Conservation (phyloP, 164 flowering plant species). For the Santalum album region DNA sequence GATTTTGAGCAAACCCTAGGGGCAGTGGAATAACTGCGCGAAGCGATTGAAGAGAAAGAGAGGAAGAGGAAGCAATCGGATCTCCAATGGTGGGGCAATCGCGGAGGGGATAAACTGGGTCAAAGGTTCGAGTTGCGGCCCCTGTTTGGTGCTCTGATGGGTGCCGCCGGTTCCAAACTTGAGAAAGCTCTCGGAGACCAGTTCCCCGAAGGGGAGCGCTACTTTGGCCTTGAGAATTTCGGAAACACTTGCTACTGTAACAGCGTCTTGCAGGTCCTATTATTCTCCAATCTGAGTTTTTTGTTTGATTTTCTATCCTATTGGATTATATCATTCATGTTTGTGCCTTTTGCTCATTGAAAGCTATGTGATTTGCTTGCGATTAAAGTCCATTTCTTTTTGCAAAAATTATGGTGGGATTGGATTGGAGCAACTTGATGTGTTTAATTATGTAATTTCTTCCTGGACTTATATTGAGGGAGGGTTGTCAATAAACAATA, state of each 20-base stretch:
- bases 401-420: too few relatives aligned
- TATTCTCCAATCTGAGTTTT: not conserved
- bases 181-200: slow-evolving; percentile 98
- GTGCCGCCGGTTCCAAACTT: slow-evolving; percentile 88
- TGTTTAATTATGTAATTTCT: too few relatives aligned
- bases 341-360: too few relatives aligned
- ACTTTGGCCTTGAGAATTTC: slow-evolving; percentile 93
- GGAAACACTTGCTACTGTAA: slow-evolving; percentile 98
- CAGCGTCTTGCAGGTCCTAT: slow-evolving; percentile 82
- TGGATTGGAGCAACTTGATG: too few relatives aligned
- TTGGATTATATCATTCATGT: too few relatives aligned
- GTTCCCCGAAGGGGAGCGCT: slow-evolving; percentile 97
- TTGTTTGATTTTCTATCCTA: not conserved
- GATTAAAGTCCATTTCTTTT: too few relatives aligned
- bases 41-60: too few relatives aligned
- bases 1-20: not conserved
- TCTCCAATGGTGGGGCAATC: not conserved
- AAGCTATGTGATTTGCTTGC: too few relatives aligned
- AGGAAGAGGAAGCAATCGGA: not conserved
- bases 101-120: not conserved
- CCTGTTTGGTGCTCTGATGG: slow-evolving; percentile 40
- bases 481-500: too few relatives aligned
- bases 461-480: too few relatives aligned
- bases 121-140: slow-evolving; percentile 3
- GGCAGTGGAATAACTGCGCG: too few relatives aligned